phyloP scores from a whole-genome alignment of 2,329 filamentous ascomycete species.

The Daldinia eschscholtzii region DNA sequence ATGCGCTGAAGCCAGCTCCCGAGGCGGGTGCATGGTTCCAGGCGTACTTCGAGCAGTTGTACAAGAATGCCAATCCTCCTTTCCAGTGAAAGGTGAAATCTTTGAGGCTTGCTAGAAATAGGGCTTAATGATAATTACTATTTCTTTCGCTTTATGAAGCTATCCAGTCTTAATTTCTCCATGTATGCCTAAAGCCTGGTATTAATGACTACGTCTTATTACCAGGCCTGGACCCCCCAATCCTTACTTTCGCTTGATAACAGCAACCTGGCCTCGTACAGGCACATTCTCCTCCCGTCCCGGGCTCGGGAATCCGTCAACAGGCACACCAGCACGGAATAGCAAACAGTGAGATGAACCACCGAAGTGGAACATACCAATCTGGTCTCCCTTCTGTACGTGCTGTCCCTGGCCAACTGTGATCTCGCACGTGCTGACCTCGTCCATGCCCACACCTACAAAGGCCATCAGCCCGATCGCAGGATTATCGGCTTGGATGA shows the following conservation, averaged over 20 bases:
- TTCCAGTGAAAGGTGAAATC: constrained; percentile 50
- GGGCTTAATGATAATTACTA: background rate
- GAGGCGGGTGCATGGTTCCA: constrained; percentile 78
- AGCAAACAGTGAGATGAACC: constrained; percentile 77
- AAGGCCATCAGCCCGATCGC: constrained; percentile 77
- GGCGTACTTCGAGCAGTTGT: constrained; percentile 69
- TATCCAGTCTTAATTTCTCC: background rate
- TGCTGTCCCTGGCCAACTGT: constrained; percentile 75
- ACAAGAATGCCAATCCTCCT: constrained; percentile 68
- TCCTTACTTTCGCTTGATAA: constrained; percentile 38
- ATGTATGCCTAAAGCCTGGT: too few species aligned
- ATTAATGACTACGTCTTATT: background rate
- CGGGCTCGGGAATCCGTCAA: constrained; percentile 51
- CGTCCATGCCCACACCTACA: constrained; percentile 80
- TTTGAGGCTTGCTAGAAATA: background rate
- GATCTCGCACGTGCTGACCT: constrained; percentile 80
- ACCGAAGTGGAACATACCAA: constrained; percentile 87
- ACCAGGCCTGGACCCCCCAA: background rate
- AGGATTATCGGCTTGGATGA: constrained; percentile 77
- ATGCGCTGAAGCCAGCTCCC: constrained; percentile 72
- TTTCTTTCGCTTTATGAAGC: background rate
- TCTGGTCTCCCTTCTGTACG: constrained; percentile 76
- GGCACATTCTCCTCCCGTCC: constrained; percentile 46
- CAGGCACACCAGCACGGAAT: constrained; percentile 69
- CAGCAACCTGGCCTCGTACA: constrained; percentile 46